Percentiles rank a stretch among this genome's conserved stretches.
Evolutionary conservation across 2,329 filamentous ascomycete genomes (phyloP).

Genomic region (Ophiostoma pallidulum): DNA sequence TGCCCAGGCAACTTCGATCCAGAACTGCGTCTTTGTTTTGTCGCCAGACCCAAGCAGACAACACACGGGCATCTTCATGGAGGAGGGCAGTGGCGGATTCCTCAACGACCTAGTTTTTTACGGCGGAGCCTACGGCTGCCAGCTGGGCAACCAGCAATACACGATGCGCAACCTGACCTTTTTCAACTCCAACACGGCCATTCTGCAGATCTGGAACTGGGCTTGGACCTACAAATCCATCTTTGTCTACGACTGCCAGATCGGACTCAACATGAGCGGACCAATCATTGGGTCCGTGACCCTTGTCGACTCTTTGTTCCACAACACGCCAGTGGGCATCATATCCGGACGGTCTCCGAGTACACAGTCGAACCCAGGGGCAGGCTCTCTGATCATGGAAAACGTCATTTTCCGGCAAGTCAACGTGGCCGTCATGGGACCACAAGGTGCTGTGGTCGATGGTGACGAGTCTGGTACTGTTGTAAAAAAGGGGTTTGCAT

Average conservation of each 20-base stretch:
- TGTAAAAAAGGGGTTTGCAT: conserved; percentile 41
- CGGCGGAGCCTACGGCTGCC: conserved; percentile 52
- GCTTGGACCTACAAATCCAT: conserved; percentile 64
- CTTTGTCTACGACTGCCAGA: conserved; percentile 50
- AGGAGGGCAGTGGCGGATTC: conserved; percentile 56
- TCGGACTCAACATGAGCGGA: conserved; percentile 61
- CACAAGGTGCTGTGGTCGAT: conserved; percentile 37
- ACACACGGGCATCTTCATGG: conserved; percentile 52
- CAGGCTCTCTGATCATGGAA: conserved; percentile 38
- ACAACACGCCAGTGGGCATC: conserved; percentile 63
- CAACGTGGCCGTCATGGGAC: conserved; percentile 33
- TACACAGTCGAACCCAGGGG: conserved; percentile 26
- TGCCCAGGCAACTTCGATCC: conserved; percentile 52
- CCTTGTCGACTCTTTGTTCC: conserved; percentile 63
- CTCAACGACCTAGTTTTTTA: conserved; percentile 62
- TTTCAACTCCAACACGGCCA: conserved; percentile 53
- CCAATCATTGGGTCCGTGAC: conserved; percentile 65
- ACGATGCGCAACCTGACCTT: conserved; percentile 61
- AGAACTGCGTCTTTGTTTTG: conserved; percentile 49
- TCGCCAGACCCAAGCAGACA: conserved; percentile 35
- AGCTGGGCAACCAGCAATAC: conserved; percentile 59
- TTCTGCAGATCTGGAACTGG: conserved; percentile 69
- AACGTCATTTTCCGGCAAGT: conserved; percentile 37
- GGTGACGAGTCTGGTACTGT: conserved; percentile 41
- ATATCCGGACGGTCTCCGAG: conserved; percentile 43